Evolutionary conservation across 148 eudicot species (phyloP).

Genomic region (Pouteria glomerata): DNA sequence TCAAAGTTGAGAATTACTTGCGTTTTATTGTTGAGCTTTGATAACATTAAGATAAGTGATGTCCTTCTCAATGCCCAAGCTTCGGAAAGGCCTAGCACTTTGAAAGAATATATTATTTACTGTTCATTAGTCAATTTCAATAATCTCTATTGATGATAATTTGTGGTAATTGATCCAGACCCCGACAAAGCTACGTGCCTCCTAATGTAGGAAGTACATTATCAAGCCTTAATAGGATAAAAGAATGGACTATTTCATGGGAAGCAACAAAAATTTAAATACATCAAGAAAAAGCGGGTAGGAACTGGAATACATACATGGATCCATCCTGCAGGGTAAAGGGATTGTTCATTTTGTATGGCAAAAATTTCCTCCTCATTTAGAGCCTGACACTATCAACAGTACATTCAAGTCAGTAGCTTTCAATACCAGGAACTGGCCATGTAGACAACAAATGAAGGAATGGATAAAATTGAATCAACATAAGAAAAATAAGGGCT

Average conservation of each 20-base stretch:
- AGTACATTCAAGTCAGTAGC: slow-evolving; percentile 11
- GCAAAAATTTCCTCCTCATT: slow-evolving; percentile 70
- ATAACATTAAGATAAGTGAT: neutral
- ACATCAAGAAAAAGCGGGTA: neutral
- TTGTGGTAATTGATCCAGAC: neutral
- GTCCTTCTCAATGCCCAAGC: neutral
- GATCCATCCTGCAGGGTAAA: slow-evolving; percentile 76
- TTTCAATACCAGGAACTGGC: slow-evolving; percentile 7
- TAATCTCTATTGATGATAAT: neutral
- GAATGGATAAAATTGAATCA: neutral
- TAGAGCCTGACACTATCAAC: slow-evolving; percentile 64
- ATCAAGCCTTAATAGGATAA: neutral
- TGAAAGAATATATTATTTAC: neutral
- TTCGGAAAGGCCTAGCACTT: neutral
- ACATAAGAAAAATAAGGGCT: neutral
- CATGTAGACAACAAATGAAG: slow-evolving; percentile 1
- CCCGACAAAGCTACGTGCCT: neutral
- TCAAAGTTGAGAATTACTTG: neutral
- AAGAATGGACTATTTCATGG: neutral
- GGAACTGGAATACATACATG: slow-evolving; percentile 51
- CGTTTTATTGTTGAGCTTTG: neutral
- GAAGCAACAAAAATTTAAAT: neutral
- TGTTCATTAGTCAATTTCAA: neutral
- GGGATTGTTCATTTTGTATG: slow-evolving; percentile 59
- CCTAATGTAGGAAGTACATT: neutral